Conservation (phyloP, 2,329 filamentous ascomycete genomes). For the Botrytis hyacinthi region DNA sequence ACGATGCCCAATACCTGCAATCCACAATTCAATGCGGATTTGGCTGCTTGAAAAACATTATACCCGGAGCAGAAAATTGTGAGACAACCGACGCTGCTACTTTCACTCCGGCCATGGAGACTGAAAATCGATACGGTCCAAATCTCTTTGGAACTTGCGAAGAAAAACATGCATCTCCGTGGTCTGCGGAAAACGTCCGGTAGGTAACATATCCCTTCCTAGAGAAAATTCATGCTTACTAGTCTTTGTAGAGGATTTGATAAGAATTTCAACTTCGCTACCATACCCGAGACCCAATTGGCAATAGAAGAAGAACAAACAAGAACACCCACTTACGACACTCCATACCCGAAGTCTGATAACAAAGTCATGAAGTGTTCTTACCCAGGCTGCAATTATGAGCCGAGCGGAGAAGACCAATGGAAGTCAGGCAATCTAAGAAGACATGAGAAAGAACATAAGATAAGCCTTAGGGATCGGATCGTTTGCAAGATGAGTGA, state of each 20-base stretch:
- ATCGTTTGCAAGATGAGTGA: slow-evolving; percentile 27
- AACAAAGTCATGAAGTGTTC: neutral
- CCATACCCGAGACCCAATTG: neutral
- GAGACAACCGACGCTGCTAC: too few species aligned
- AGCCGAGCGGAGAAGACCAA: slow-evolving; percentile 30
- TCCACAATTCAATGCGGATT: too few species aligned
- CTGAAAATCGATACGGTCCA: neutral
- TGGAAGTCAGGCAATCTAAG: slow-evolving; percentile 35
- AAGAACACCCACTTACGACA: neutral
- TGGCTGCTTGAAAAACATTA: neutral
- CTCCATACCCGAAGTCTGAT: neutral
- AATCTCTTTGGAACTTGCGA: neutral
- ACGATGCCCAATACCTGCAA: neutral
- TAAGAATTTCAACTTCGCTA: neutral
- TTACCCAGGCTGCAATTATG: slow-evolving; percentile 25
- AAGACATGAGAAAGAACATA: slow-evolving; percentile 32
- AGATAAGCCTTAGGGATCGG: slow-evolving; percentile 16
- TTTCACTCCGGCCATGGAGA: too few species aligned
- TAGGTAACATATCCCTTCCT: neutral
- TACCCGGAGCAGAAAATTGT: neutral
- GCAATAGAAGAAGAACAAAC: neutral
- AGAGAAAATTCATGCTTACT: neutral
- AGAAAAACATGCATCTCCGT: neutral
- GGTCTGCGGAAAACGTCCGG: neutral
- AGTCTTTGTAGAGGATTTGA: neutral